Conservation (phyloP, 176 grass and related monocot genomes). For the Bolboschoenus planiculmis region DNA sequence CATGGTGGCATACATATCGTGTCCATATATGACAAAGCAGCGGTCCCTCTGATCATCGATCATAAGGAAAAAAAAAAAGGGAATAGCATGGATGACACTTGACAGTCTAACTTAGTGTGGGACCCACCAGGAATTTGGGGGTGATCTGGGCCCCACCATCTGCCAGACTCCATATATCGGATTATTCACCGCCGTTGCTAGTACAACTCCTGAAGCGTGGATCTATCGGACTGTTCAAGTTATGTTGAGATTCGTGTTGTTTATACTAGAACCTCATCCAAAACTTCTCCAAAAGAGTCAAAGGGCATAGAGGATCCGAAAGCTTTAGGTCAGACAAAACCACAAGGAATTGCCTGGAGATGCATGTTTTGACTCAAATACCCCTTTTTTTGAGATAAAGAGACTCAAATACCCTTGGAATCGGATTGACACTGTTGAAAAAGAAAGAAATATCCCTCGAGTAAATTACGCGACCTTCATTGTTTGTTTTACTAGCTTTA, state of each 20-base stretch:
- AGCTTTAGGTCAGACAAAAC: neutral
- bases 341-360: neutral
- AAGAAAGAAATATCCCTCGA: too few species aligned
- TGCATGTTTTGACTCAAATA: neutral
- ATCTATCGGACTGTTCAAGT: neutral
- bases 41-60: neutral
- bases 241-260: neutral
- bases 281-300: neutral
- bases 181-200: too few species aligned
- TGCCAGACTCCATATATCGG: neutral
- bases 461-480: too few species aligned
- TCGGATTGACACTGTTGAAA: too few species aligned
- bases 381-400: too few species aligned
- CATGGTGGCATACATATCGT: constrained; percentile 8
- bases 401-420: too few species aligned
- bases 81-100: neutral
- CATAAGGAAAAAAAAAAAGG: neutral
- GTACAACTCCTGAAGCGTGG: too few species aligned
- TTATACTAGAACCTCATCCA: neutral
- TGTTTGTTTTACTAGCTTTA: too few species aligned
- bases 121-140: neutral
- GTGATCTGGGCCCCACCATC: neutral
- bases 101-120: neutral
- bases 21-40: constrained; percentile 15
- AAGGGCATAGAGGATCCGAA: neutral